Percentiles rank a stretch among this genome's conserved stretches.
phyloP scores from a whole-genome alignment of 2,329 filamentous ascomycete species.

The Pseudogymnoascus verrucosus region DNA sequence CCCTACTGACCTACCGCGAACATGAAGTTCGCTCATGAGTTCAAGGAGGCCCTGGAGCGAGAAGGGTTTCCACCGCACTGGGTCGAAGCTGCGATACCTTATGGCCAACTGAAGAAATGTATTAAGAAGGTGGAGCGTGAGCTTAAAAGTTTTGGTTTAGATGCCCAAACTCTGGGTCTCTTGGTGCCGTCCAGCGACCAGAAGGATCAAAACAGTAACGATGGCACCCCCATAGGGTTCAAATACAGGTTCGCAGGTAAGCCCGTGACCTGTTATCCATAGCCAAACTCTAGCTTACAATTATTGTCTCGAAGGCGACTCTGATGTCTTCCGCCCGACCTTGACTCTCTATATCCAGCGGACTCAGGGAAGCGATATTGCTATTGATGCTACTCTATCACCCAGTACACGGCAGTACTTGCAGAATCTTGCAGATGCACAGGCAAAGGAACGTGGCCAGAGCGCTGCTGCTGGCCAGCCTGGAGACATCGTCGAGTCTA shows the following conservation, averaged over 20 bases:
- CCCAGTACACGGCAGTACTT: conserved; percentile 51
- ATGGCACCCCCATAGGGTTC: conserved; percentile 33
- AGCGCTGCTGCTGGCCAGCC: background rate
- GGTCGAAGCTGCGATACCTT: conserved; percentile 71
- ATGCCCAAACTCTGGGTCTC: conserved; percentile 59
- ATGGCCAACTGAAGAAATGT: conserved; percentile 80
- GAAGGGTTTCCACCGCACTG: conserved; percentile 69
- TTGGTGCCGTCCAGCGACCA: conserved; percentile 37
- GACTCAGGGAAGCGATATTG: conserved; percentile 46
- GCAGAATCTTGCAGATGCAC: conserved; percentile 32
- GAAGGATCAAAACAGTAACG: conserved; percentile 12
- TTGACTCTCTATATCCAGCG: conserved; percentile 63
- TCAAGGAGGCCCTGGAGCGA: conserved; percentile 58
- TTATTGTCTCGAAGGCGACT: conserved; percentile 26
- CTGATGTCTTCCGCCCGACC: conserved; percentile 52
- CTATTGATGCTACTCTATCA: conserved; percentile 58
- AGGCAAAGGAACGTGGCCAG: background rate
- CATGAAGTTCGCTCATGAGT: conserved; percentile 86
- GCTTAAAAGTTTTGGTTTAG: conserved; percentile 62
- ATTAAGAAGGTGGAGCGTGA: conserved; percentile 73
- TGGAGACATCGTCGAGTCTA: background rate
- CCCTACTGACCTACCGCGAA: conserved; percentile 3
- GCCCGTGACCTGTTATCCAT: conserved; percentile 8
- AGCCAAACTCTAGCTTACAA: background rate
- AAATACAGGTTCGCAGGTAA: conserved; percentile 49